Evolutionary conservation across 805 yeast genomes (phyloP).

Genomic region (Starmera quercuum): DNA sequence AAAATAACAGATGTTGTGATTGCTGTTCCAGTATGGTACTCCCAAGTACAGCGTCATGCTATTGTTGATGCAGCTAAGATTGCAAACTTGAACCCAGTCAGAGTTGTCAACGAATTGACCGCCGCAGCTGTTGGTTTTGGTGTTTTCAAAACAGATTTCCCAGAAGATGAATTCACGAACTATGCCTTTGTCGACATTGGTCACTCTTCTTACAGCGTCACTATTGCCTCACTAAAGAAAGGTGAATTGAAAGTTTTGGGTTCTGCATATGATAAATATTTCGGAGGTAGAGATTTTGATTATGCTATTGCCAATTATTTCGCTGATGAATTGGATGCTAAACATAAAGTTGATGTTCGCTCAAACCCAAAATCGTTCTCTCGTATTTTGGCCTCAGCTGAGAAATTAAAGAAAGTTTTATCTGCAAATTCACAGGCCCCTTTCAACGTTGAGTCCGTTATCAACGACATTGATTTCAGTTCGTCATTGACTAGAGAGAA

Average conservation of each 20-base stretch:
- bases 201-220: constrained; percentile 88
- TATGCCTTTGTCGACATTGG: constrained; percentile 96
- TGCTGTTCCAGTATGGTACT: constrained; percentile 96
- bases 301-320: constrained; percentile 90
- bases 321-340: constrained; percentile 83
- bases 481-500: constrained; percentile 85
- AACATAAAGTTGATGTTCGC: constrained; percentile 89
- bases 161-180: constrained; percentile 86
- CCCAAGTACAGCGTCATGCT: constrained; percentile 95
- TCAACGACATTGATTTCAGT: constrained; percentile 95
- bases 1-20: constrained; percentile 82
- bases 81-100: constrained; percentile 96
- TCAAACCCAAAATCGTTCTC: constrained; percentile 92
- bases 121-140: constrained; percentile 99
- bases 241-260: constrained; percentile 94
- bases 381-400: constrained; percentile 88
- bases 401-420: constrained; percentile 88
- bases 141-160: constrained; percentile 94
- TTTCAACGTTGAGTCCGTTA: constrained; percentile 89
- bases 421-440: constrained; percentile 96
- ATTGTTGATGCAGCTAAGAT: constrained; percentile 90
- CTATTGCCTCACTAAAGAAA: constrained; percentile 85
- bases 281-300: constrained; percentile 98
- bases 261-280: constrained; percentile 88
- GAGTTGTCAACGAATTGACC: constrained; percentile 94